A percentile compares a stretch with the other conserved stretches of the same genome.
These are phyloP conservation scores for Ophiostoma piceae DNA, from an alignment of 2,329 filamentous ascomycete genomes.

Conservation along the genomic window DNA sequence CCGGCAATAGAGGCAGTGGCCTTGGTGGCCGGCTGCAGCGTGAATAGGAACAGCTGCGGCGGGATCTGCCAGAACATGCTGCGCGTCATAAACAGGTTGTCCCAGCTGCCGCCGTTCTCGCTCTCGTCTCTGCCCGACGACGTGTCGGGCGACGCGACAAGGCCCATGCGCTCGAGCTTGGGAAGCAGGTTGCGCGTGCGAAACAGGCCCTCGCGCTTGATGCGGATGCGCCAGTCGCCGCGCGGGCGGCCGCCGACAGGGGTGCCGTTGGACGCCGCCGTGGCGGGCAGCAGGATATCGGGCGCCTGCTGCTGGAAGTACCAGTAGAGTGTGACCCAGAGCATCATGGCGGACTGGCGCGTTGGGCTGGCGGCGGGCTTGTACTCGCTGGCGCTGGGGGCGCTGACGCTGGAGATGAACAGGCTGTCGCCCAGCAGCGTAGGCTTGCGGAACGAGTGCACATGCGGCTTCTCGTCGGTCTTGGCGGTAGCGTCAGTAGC, in stretches of 20 bases:
- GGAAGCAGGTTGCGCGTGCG: constrained; percentile 75
- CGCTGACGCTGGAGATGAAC: constrained; percentile 88
- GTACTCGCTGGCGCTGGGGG: constrained; percentile 73
- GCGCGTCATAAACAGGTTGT: constrained; percentile 73
- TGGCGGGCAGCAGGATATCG: constrained; percentile 52
- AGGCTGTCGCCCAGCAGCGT: constrained; percentile 74
- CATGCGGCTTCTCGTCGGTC: constrained; percentile 30
- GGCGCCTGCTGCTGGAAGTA: constrained; percentile 90
- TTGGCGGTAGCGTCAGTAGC: constrained; percentile 9
- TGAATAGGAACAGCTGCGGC: constrained; percentile 80
- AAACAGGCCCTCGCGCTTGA: constrained; percentile 83
- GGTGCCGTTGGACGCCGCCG: constrained; percentile 56
- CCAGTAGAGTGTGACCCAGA: constrained; percentile 93
- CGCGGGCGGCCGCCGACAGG: constrained; percentile 66
- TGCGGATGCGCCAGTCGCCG: constrained; percentile 80
- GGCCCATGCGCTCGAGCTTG: constrained; percentile 88
- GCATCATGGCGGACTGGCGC: constrained; percentile 90
- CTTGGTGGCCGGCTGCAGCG: constrained; percentile 57
- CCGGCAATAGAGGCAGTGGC: constrained; percentile 27
- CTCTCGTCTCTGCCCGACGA: constrained; percentile 52
- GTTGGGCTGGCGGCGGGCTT: constrained; percentile 75
- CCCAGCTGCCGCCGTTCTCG: constrained; percentile 54
- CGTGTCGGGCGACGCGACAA: constrained; percentile 68
- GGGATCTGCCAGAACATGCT: constrained; percentile 90
- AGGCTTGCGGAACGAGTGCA: constrained; percentile 65